These are phyloP conservation scores for Symbiodinium natans DNA, from an alignment of 73 alveolate species.

Conservation along the genomic window DNA sequence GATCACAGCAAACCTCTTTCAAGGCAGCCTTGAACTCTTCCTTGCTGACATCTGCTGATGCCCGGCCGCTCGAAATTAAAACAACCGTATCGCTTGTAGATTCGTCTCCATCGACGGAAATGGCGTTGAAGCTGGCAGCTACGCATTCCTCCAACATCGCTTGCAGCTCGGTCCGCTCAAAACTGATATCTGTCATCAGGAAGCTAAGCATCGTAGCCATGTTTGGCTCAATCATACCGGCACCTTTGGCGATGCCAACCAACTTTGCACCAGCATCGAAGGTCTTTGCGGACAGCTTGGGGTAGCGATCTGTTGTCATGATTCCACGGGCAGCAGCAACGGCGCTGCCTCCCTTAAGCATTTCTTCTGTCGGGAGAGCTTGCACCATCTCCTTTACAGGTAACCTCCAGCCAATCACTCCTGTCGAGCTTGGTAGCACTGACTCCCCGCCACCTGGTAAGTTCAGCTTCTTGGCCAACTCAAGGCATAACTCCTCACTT, in stretches of 20 bases:
- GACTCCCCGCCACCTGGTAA: neutral
- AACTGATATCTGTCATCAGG: slow-evolving; percentile 52
- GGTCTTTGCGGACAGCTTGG: neutral
- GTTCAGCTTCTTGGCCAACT: neutral
- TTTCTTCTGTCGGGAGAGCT: slow-evolving; percentile 19
- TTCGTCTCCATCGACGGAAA: slow-evolving; percentile 80
- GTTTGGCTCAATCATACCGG: slow-evolving; percentile 90
- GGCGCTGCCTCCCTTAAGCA: neutral
- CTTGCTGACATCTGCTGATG: neutral
- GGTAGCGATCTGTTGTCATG: slow-evolving; percentile 84
- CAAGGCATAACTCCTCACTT: neutral
- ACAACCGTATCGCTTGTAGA: slow-evolving; percentile 74
- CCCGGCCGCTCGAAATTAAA: slow-evolving; percentile 40
- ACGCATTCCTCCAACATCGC: neutral
- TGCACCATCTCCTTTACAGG: slow-evolving; percentile 62
- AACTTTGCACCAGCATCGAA: slow-evolving; percentile 1
- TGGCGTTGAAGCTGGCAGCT: slow-evolving; percentile 35
- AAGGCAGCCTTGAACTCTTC: slow-evolving; percentile 19
- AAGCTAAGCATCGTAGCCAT: slow-evolving; percentile 93
- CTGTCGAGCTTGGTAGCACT: slow-evolving; percentile 78
- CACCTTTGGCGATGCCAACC: slow-evolving; percentile 44
- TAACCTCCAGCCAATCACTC: slow-evolving; percentile 61
- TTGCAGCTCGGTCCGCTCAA: slow-evolving; percentile 17
- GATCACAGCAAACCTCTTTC: slow-evolving; percentile 42
- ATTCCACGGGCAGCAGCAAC: slow-evolving; percentile 41